These are phyloP conservation scores for Lactarius pseudohatsudake DNA, from an alignment of 768 basidiomycete species.

Conservation along the genomic window DNA sequence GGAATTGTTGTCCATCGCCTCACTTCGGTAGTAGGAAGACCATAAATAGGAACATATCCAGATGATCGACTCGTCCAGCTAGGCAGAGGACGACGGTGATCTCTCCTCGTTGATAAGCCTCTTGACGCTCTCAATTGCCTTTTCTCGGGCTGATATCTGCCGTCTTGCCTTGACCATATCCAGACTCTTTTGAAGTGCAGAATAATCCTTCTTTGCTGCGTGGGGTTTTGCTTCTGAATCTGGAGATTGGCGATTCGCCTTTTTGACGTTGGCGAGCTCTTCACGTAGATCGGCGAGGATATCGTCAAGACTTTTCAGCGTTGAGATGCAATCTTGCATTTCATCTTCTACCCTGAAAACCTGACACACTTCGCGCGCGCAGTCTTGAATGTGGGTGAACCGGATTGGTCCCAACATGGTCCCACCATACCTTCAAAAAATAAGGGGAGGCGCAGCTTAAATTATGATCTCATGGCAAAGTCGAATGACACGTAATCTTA, in stretches of 20 bases:
- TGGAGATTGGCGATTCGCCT: neutral
- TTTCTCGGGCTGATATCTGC: slow-evolving; percentile 68
- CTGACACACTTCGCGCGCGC: slow-evolving; percentile 70
- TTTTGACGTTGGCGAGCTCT: slow-evolving; percentile 40
- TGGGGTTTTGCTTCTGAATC: slow-evolving; percentile 10
- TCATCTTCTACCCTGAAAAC: slow-evolving; percentile 67
- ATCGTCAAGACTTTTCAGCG: slow-evolving; percentile 60
- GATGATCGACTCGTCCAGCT: neutral
- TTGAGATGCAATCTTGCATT: slow-evolving; percentile 57
- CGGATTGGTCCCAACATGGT: slow-evolving; percentile 70
- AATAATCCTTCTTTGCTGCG: slow-evolving; percentile 45
- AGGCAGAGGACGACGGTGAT: neutral
- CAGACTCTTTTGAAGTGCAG: slow-evolving; percentile 37
- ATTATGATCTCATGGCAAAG: neutral
- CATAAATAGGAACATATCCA: neutral
- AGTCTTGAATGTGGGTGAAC: slow-evolving; percentile 77
- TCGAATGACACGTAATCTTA: slow-evolving; percentile 34
- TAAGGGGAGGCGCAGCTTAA: neutral
- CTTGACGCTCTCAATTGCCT: slow-evolving; percentile 63
- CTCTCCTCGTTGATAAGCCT: slow-evolving; percentile 46
- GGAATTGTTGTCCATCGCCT: neutral
- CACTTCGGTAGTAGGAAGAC: neutral
- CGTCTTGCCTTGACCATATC: slow-evolving; percentile 66
- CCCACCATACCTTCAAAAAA: slow-evolving; percentile 68
- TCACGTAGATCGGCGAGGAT: slow-evolving; percentile 56